Evolutionary conservation across 2,329 filamentous ascomycete species (phyloP).

Genomic region (Alternaria longipes): DNA sequence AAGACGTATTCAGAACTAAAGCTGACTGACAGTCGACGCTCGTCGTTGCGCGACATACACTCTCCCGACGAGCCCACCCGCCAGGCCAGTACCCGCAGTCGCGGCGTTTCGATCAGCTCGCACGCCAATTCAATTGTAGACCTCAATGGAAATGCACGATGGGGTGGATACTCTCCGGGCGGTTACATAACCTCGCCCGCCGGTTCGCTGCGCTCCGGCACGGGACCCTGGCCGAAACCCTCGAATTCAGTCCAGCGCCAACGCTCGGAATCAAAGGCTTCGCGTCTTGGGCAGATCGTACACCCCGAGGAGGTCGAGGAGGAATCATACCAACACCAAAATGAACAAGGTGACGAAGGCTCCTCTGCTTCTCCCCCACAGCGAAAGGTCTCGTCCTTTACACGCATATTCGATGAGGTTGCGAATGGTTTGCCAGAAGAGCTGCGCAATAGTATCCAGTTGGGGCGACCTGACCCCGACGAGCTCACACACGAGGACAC

Average conservation of each 20-base stretch:
- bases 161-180: slow-evolving; percentile 74
- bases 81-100: slow-evolving; percentile 45
- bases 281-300: slow-evolving; percentile 54
- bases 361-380: slow-evolving; percentile 18
- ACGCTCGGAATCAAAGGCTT: slow-evolving; percentile 53
- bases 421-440: slow-evolving; percentile 46
- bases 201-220: slow-evolving; percentile 63
- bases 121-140: slow-evolving; percentile 71
- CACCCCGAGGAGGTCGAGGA: slow-evolving; percentile 45
- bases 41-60: slow-evolving; percentile 65
- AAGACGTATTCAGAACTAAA: slow-evolving; percentile 76
- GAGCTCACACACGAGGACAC: slow-evolving; percentile 5
- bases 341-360: slow-evolving; percentile 1
- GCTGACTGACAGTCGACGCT: slow-evolving; percentile 72
- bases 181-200: slow-evolving; percentile 74
- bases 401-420: slow-evolving; percentile 49
- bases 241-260: slow-evolving; percentile 45
- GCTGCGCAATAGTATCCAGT: slow-evolving; percentile 33
- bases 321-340: slow-evolving; percentile 6
- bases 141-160: slow-evolving; percentile 71
- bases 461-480: slow-evolving; percentile 18
- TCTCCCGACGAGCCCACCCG: slow-evolving; percentile 39
- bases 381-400: slow-evolving; percentile 49
- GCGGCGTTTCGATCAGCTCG: slow-evolving; percentile 55
- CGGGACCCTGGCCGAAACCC: slow-evolving; percentile 53